These are phyloP conservation scores for Xylaria acuta DNA, from an alignment of 495 filamentous ascomycete genomes.

Conservation along the genomic window DNA sequence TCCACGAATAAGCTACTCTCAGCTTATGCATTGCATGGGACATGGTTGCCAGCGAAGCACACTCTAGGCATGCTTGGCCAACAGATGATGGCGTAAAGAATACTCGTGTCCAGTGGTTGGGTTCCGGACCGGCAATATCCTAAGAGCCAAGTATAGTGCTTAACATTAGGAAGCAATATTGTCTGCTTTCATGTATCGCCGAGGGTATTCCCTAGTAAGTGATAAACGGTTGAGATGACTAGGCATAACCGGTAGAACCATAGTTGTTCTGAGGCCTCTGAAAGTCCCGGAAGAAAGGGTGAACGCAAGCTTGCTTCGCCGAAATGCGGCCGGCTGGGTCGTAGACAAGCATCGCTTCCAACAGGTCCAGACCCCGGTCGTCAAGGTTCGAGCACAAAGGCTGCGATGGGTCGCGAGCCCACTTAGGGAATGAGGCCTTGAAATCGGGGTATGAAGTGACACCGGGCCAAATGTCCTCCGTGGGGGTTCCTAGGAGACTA, in stretches of 20 bases:
- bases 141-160: conserved; percentile 21
- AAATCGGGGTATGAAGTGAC: conserved; percentile 98
- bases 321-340: conserved; percentile 93
- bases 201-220: background rate
- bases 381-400: conserved; percentile 60
- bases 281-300: conserved; percentile 89
- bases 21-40: conserved; percentile 10
- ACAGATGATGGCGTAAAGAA: conserved; percentile 22
- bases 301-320: conserved; percentile 90
- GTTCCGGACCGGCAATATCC: conserved; percentile 21
- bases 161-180: background rate
- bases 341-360: conserved; percentile 92
- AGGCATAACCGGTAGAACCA: conserved; percentile 48
- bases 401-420: conserved; percentile 72
- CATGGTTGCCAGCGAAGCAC: conserved; percentile 12
- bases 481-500: conserved; percentile 90
- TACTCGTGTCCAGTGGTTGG: conserved; percentile 10
- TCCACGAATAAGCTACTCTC: conserved; percentile 12
- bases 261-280: conserved; percentile 46
- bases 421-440: conserved; percentile 96
- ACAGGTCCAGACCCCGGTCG: conserved; percentile 84
- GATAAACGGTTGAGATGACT: conserved; percentile 10
- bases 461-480: conserved; percentile 89
- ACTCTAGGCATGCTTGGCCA: conserved; percentile 18
- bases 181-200: conserved; percentile 7